Conservation (phyloP, 2,329 filamentous ascomycete genomes). For the Xylariaceae sp. region DNA sequence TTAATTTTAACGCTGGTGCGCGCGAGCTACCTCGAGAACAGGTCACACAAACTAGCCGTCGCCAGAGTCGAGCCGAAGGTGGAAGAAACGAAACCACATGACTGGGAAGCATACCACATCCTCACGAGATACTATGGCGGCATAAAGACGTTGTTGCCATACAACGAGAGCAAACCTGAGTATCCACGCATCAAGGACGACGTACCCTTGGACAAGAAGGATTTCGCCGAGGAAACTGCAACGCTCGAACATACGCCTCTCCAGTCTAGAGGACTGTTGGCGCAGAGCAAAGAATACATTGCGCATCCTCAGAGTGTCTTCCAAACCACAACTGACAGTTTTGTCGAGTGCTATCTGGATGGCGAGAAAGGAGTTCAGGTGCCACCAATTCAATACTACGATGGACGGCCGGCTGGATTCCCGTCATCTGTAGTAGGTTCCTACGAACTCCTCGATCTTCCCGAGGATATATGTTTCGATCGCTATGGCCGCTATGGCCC, state of each 20-base stretch:
- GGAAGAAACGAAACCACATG: conserved; percentile 52
- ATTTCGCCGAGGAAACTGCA: conserved; percentile 33
- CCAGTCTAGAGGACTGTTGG: conserved; percentile 33
- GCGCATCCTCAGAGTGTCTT: conserved; percentile 37
- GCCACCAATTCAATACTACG: conserved; percentile 66
- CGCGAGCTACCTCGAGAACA: conserved; percentile 66
- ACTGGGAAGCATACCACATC: conserved; percentile 83
- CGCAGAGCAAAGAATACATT: conserved; percentile 49
- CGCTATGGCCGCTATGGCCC: conserved; percentile 81
- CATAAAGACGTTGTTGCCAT: conserved; percentile 63
- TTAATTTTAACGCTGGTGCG: conserved; percentile 73
- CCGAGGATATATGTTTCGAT: conserved; percentile 88
- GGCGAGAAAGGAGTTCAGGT: conserved; percentile 57
- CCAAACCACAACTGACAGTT: conserved; percentile 41
- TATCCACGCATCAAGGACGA: conserved; percentile 68
- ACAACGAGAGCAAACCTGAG: conserved; percentile 66
- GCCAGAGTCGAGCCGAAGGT: conserved; percentile 26
- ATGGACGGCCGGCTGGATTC: conserved; percentile 76
- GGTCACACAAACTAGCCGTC: conserved; percentile 51
- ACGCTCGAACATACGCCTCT: conserved; percentile 22
- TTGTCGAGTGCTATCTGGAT: conserved; percentile 76
- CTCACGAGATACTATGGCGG: conserved; percentile 87
- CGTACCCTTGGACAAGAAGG: conserved; percentile 39
- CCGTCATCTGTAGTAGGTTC: conserved; percentile 83
- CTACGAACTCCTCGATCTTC: conserved; percentile 71